Percentiles rank a stretch among this genome's conserved stretches.
phyloP scores from a whole-genome alignment of 805 yeast genomes.

The Crinitomyces ghanaensis region DNA sequence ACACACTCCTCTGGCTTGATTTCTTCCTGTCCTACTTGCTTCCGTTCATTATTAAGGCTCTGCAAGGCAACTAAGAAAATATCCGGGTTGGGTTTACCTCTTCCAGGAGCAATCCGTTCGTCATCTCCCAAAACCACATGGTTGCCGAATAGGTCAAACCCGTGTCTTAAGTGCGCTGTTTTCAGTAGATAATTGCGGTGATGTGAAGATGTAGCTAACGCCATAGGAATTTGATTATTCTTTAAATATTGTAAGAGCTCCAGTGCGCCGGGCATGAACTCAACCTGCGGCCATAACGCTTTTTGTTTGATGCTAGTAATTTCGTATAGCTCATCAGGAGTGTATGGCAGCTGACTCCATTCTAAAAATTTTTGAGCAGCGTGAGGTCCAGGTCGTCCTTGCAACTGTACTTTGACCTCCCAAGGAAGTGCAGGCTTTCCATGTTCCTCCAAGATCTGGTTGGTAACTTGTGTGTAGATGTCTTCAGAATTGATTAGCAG shows the following conservation, averaged over 20 bases:
- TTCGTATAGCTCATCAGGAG: slow-evolving; percentile 52
- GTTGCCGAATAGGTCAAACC: slow-evolving; percentile 52
- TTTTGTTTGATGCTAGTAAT: slow-evolving; percentile 43
- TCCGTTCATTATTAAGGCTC: slow-evolving; percentile 48
- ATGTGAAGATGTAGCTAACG: slow-evolving; percentile 81
- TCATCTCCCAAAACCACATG: slow-evolving; percentile 87
- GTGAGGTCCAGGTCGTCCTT: slow-evolving; percentile 82
- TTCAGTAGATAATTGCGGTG: slow-evolving; percentile 51
- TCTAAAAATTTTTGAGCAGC: slow-evolving; percentile 57
- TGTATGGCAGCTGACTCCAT: slow-evolving; percentile 53
- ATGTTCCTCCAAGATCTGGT: slow-evolving; percentile 51
- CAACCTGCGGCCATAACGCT: slow-evolving; percentile 48
- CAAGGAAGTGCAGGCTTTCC: slow-evolving; percentile 74
- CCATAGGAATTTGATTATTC: slow-evolving; percentile 55
- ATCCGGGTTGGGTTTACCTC: slow-evolving; percentile 91
- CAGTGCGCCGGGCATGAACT: slow-evolving; percentile 75
- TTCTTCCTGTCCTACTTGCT: slow-evolving; percentile 29
- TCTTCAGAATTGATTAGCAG: slow-evolving; percentile 86
- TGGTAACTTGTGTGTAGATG: slow-evolving; percentile 69
- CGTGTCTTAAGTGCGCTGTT: slow-evolving; percentile 55
- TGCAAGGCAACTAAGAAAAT: slow-evolving; percentile 78
- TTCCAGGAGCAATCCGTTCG: slow-evolving; percentile 64
- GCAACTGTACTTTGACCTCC: slow-evolving; percentile 79
- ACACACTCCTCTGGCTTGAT: slow-evolving; percentile 70
- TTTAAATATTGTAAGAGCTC: slow-evolving; percentile 50